These are phyloP conservation scores for Phytopythium ostracodes DNA, from an alignment of 352 stramenopile species.

Conservation along the genomic window DNA sequence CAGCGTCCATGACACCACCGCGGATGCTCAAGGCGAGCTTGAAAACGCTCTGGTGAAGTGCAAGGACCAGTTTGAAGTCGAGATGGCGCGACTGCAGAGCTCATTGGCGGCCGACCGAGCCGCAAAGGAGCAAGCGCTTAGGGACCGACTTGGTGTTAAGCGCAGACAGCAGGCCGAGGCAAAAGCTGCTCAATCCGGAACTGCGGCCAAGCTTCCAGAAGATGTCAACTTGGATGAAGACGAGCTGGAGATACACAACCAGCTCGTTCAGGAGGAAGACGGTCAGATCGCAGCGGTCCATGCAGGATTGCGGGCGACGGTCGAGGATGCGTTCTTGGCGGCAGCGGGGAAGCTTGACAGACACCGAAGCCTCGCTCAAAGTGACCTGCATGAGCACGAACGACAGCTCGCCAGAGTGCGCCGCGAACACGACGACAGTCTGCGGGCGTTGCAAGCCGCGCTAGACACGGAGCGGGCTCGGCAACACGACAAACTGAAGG, in stretches of 20 bases:
- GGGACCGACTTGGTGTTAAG: conserved; percentile 11
- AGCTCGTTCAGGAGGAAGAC: background rate
- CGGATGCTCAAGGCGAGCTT: conserved; percentile 17
- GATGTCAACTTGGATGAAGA: background rate
- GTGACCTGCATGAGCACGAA: conserved; percentile 4
- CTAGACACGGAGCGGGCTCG: conserved; percentile 23
- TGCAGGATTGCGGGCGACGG: conserved; percentile 6
- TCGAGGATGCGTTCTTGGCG: conserved; percentile 11
- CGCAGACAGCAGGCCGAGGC: conserved; percentile 1
- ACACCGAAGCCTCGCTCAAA: background rate
- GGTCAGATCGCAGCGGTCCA: background rate
- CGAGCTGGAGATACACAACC: background rate
- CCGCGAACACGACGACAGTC: conserved; percentile 19
- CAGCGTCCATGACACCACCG: conserved; percentile 14
- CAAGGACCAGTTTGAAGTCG: conserved; percentile 19
- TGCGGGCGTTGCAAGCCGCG: conserved; percentile 13
- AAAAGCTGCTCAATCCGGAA: background rate
- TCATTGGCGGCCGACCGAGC: conserved; percentile 16
- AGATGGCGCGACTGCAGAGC: conserved; percentile 16
- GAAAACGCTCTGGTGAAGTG: conserved; percentile 24
- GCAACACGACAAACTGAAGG: conserved; percentile 34
- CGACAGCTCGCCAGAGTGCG: conserved; percentile 16
- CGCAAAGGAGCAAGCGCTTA: conserved; percentile 16
- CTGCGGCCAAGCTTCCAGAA: background rate
- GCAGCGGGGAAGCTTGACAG: background rate